Base-by-base conservation (phyloP, 148 eudicot genomes). In the Chenopodium album region DNA sequence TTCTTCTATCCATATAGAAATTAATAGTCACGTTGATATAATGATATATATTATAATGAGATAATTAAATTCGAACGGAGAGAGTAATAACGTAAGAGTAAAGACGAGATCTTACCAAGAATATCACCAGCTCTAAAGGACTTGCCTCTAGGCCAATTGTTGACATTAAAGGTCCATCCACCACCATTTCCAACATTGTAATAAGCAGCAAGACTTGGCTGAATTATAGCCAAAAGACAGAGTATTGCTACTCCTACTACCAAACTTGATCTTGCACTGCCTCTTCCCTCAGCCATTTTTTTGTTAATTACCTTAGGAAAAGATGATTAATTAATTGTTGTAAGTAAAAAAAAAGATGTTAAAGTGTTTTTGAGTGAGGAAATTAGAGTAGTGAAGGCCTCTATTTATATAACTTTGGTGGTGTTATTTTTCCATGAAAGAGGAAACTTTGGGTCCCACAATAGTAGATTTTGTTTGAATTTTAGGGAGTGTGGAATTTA, bases 101-200 rank as follows among this genome's bases (percentile, higher is more conserved):
- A 41, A 19, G 66, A 17, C 19, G 44, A 31, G 17, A 47, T 48
- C 62, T n/a, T 59, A 87, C 89, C 87, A 66, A 87, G 76, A 37
- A 73, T n/a, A 74, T 87, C 89, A 70, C 89, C 89, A 29, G 87
- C 84, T 69, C 10, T 85, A 22, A 87, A 80, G 70, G 60, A n/a
- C 63, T 80, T 85, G 74, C 75, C 78, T 3, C n/a, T 73, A 20
- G 87, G 69, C 89, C 89, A 87, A 29, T 28, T 47, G 9, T 34
- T 34, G 9, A 63, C 71, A 75, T 85, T 87, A 37, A 72, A 82
- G 41, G 82, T 77, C 89, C 89, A 85, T 1, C 87, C 87, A 69
- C 72, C 65, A 10, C 7, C 4, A n/a, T 68, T 82, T 31, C 87
- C 85, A 9, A 87, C 87, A 20, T 34, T 80, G 82, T 79, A 82